Base-by-base conservation (phyloP, 139 green algal genomes). In the Nannochloris sp. region DNA sequence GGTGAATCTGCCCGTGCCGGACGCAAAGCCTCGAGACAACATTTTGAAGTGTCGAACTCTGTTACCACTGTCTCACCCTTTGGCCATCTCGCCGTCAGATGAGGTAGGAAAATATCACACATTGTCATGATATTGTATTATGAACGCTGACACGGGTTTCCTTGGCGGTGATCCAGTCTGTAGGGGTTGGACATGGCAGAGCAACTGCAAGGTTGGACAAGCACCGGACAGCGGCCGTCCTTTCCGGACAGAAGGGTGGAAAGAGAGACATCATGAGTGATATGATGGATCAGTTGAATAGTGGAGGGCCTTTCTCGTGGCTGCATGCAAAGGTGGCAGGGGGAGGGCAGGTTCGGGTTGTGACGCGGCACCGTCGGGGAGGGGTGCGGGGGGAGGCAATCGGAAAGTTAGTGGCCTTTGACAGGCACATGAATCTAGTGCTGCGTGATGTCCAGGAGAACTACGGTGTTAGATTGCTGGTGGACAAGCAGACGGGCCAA, bases 361-460 rank as follows among this genome's bases (percentile, higher is more conserved):
- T 82, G 26, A 93, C 86, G 1, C 65, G 86, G 0, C 86, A 93
- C 61, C 72, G 69, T 0, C 49, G 56, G 1, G 33, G 33, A 40
- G 86, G 86, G 14, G 71, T 90, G 11, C 66, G 86, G 0, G 86
- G 86, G 30, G 45, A 29, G n/a, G 14, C 16, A 44, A 57, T 76
- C 48, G 82, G 85, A 5, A 68, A 46, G 3, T 49, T 91, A 2
- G 59, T 62, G 2, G 85, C 73, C 2, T 92, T 84, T 68, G 85
- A 90, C 65, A 80, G 76, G 49, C 73, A 77, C 59, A 81, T 89
- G 65, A 91, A 93, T 66, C 45, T 92, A 12, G 67, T 93, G 13
- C 65, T 93, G 49, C 50, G 59, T 31, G 78, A 90, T 51, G 84
- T 86, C 3, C 63, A 81, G 14, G 85, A 92, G 66, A n/a, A 46